These are phyloP conservation scores for Cyclocybe cylindracea DNA, from an alignment of 768 basidiomycete species.

Conservation along the genomic window DNA sequence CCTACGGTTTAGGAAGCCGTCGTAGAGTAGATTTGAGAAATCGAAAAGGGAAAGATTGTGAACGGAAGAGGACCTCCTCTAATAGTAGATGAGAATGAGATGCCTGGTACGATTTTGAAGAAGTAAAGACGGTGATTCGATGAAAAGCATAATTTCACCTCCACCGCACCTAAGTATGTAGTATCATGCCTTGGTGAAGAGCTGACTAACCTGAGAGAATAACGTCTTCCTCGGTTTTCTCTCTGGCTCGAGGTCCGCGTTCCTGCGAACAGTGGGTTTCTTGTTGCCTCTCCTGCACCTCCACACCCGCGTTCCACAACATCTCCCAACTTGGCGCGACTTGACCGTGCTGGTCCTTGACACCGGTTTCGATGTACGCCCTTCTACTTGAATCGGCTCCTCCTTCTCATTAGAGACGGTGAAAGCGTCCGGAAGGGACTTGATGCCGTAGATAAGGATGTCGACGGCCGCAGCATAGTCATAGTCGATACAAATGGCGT, in stretches of 20 bases:
- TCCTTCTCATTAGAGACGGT: background rate
- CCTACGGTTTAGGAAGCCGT: no score
- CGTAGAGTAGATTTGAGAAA: no score
- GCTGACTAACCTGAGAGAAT: slow-evolving; percentile 4
- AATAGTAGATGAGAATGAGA: background rate
- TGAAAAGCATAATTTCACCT: background rate
- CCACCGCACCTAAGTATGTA: background rate
- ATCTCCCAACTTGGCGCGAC: background rate
- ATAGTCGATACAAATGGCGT: slow-evolving; percentile 9
- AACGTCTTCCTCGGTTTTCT: slow-evolving; percentile 3
- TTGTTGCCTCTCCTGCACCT: no score
- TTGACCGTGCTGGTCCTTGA: background rate
- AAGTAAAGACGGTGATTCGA: background rate
- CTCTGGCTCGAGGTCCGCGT: background rate
- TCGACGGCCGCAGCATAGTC: slow-evolving; percentile 15
- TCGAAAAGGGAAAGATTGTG: no score
- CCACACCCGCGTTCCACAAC: background rate
- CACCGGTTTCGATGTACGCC: background rate
- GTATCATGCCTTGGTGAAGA: slow-evolving; percentile 3
- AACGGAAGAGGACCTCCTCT: no score
- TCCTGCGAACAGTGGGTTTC: background rate
- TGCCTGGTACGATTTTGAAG: background rate
- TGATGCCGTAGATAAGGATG: slow-evolving; percentile 1
- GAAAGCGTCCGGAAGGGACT: background rate
- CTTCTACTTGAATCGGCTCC: background rate